Evolutionary conservation across 2,329 filamentous ascomycete species (phyloP), one percentile per base, ranked within the genome.

Genomic region (Scleromitrula shiraiana): DNA sequence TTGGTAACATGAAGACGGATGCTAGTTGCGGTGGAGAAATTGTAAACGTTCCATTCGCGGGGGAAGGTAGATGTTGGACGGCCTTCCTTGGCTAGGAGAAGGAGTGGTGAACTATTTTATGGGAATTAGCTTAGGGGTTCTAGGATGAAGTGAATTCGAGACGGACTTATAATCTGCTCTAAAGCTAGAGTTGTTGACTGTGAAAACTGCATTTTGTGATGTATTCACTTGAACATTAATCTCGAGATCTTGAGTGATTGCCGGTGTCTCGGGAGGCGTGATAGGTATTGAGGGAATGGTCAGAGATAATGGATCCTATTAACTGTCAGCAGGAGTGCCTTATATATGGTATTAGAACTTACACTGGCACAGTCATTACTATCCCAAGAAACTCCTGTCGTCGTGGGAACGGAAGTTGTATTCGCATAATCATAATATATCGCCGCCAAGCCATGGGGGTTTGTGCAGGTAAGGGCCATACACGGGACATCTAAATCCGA

Each of bases 391-490:
- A 33, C 27, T n/a, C 40, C 46, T 30, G 33, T 45, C 4, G 46
- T 49, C 22, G 40, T 49, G 5, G 46, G 46, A 6, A 29, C 40
- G 23, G 20, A 3, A 9, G 15, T 49, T 12, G 40, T 38, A 39
- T 45, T 26, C 9, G 46, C 46, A 9, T 45, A 26, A 4, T 44
- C 40, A 35, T 49, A 49, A 27, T 49, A 49, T 38, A 87, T 70
- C 7, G 73, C 77, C 0, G 81, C 83, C 1, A 78, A 57, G 3
- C 74, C 80, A 48, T 72, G 58, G 3, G 71, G 72, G 39, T 77
- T 71, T 20, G 65, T 66, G 2, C 71, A 60, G 2, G 33, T 33
- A 19, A 69, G 56, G 5, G 74, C 72, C 45, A 48, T 48, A 66
- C 76, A 78, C 4, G 58, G 53, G 2, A 62, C 65, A 29, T 57